These are phyloP conservation scores for Sporobolomyces roseus DNA, from an alignment of 768 basidiomycete genomes.

Conservation along the genomic window DNA sequence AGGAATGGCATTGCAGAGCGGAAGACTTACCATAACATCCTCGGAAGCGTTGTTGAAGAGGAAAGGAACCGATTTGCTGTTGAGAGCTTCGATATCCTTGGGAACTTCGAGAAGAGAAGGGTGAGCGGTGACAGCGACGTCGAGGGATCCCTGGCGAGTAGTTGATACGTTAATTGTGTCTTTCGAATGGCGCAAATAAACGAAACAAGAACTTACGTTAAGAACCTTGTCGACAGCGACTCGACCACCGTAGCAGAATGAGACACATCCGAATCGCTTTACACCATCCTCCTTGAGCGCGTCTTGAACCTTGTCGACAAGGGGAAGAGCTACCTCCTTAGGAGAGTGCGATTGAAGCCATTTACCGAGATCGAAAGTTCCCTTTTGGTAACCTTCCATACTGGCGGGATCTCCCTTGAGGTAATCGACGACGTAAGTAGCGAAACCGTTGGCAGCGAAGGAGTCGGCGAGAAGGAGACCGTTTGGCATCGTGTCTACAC, in stretches of 20 bases:
- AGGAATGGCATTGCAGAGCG: too few relatives aligned
- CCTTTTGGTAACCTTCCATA: slow-evolving; percentile 40
- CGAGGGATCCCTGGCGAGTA: slow-evolving; percentile 51
- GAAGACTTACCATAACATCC: slow-evolving; percentile 24
- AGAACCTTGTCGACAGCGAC: slow-evolving; percentile 64
- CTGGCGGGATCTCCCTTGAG: slow-evolving; percentile 50
- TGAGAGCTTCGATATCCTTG: slow-evolving; percentile 60
- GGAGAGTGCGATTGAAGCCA: slow-evolving; percentile 55
- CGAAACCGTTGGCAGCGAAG: slow-evolving; percentile 42
- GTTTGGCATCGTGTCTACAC: slow-evolving; percentile 31
- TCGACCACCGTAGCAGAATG: slow-evolving; percentile 60
- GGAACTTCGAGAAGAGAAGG: slow-evolving; percentile 63
- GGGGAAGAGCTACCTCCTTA: slow-evolving; percentile 52
- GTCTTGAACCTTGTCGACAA: slow-evolving; percentile 58
- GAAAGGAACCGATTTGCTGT: slow-evolving; percentile 53
- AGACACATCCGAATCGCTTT: slow-evolving; percentile 59
- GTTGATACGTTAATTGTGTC: not conserved
- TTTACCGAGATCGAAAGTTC: slow-evolving; percentile 51
- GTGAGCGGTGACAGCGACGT: slow-evolving; percentile 58
- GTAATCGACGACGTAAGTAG: slow-evolving; percentile 44
- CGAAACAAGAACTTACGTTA: slow-evolving; percentile 38
- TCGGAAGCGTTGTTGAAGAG: slow-evolving; percentile 61
- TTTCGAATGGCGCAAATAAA: not conserved
- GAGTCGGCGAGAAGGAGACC: slow-evolving; percentile 43
- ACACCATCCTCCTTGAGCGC: slow-evolving; percentile 62